Evolutionary conservation across 2,329 filamentous ascomycete genomes (phyloP), one percentile per base, ranked within the genome.

Genomic region (Fusarium sp.): DNA sequence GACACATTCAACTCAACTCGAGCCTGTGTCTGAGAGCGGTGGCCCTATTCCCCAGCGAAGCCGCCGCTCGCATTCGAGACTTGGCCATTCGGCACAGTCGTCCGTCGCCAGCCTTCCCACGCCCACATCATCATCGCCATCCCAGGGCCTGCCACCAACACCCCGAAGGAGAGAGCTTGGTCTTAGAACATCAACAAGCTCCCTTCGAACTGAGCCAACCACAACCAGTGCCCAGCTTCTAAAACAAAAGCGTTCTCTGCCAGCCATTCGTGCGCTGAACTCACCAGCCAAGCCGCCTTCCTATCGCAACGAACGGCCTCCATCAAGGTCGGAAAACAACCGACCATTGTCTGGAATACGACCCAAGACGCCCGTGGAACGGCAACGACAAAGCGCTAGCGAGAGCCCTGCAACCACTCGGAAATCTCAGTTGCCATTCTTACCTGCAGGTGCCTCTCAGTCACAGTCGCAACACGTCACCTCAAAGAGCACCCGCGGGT

Each of bases 11-110:
- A 82, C 80, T 11, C 91, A 92, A 16, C 86, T 98, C n/a, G 95
- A 97, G 77, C 94, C 95, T 23, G 94, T 98, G 7, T 97, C 94
- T 40, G 95, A 98, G 81, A 94, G 91, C 70, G 94, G 94, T 53
- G 94, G 91, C 5, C 89, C 93, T 18, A 88, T 92, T 50, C 83
- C 85, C 55, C 83, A 86, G 43, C 88, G 86, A 65, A 82, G 83
- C 15, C 85, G 85, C 69, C 87, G 89, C 60, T 89, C 92, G 43
- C 88, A 89, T 67, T 93, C 91, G 4, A 87, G 92, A 60, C 78
- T 93, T 30, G 89, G 89, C 12, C 92, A 95, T 78, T 89, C 90
- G 11, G 82, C 90, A 15, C 90, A 94, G 73, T 90, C 91, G 12
- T 94, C 92, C 16, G 81, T 91, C 15, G 87, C 89, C 70, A 89